These are phyloP conservation scores for Camellia oleifera DNA, from an alignment of 179 eudicot genomes.

Conservation along the genomic window DNA sequence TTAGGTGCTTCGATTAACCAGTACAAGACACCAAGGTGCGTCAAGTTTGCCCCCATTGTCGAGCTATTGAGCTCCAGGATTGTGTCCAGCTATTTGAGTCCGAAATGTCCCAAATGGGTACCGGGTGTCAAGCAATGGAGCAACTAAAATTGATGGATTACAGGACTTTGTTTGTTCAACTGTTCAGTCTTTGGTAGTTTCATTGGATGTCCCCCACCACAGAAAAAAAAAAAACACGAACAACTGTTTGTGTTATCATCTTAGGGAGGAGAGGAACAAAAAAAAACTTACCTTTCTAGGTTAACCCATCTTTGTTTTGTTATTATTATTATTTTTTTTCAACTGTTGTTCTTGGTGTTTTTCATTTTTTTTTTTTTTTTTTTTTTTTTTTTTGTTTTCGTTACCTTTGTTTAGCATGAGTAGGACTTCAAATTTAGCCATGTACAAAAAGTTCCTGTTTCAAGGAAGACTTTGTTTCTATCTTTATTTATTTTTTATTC, in stretches of 20 bases:
- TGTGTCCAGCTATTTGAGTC: constrained; percentile 54
- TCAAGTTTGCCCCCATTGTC: constrained; percentile 68
- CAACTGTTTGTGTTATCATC: not conserved
- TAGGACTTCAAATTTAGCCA: constrained; percentile 26
- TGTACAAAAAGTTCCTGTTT: constrained; percentile 39
- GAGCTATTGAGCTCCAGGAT: constrained; percentile 76
- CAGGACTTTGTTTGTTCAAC: not conserved
- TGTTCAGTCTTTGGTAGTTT: not conserved
- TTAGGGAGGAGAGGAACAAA: not conserved
- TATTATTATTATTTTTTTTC: not conserved
- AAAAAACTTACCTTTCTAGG: constrained; percentile 18
- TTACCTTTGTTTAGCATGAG: constrained; percentile 14
- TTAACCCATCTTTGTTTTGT: constrained; percentile 10
- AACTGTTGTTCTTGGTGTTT: not conserved
- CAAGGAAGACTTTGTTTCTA: constrained; percentile 2
- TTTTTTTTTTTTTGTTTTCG: not conserved
- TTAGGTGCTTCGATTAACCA: constrained; percentile 84
- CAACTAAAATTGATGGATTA: constrained; percentile 28
- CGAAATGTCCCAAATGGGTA: constrained; percentile 77
- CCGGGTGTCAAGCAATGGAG: constrained; percentile 83
- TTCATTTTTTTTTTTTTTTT: not conserved
- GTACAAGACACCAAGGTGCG: constrained; percentile 87
- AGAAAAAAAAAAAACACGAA: not conserved
- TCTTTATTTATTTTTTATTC: not conserved
- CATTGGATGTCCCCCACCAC: not conserved